phyloP scores from a whole-genome alignment of 1,284 basidiomycete genomes.

The Cronartium quercuum region DNA sequence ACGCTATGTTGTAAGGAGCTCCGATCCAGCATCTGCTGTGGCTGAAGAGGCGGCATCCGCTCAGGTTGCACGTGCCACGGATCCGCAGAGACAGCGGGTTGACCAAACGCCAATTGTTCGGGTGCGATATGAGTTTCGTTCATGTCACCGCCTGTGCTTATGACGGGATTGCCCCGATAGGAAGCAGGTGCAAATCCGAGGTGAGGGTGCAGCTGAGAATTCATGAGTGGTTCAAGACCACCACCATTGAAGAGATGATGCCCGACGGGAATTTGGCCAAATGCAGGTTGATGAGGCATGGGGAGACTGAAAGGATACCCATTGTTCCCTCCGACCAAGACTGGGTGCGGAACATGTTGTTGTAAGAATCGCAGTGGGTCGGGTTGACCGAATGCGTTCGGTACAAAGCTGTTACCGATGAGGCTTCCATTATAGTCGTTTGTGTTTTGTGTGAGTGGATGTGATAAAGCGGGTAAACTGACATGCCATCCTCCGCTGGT shows the following conservation, averaged over 20 bases:
- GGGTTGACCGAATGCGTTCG: neutral
- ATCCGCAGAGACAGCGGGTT: neutral
- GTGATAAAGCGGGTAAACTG: conserved; percentile 15
- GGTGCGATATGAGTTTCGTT: neutral
- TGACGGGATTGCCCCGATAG: neutral
- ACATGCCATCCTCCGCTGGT: conserved; percentile 14
- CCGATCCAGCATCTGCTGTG: neutral
- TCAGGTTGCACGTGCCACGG: conserved; percentile 23
- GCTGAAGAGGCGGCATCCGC: neutral
- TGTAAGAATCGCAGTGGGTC: conserved; percentile 24
- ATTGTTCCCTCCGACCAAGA: conserved; percentile 12
- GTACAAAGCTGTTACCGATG: conserved; percentile 1
- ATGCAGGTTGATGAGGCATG: conserved; percentile 21
- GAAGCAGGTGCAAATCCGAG: neutral
- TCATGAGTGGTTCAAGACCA: conserved; percentile 7
- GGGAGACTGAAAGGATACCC: conserved; percentile 21
- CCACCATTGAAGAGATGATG: conserved; percentile 18
- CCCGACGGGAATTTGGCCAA: conserved; percentile 25
- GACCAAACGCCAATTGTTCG: neutral
- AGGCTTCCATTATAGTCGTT: conserved; percentile 29
- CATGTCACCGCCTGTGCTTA: neutral
- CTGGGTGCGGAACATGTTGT: conserved; percentile 31
- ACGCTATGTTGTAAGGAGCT: neutral
- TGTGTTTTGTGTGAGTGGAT: neutral
- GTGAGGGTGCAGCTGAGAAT: conserved; percentile 18